Conservation (phyloP, 2,329 filamentous ascomycete genomes). For the Fonsecaea erecta region DNA sequence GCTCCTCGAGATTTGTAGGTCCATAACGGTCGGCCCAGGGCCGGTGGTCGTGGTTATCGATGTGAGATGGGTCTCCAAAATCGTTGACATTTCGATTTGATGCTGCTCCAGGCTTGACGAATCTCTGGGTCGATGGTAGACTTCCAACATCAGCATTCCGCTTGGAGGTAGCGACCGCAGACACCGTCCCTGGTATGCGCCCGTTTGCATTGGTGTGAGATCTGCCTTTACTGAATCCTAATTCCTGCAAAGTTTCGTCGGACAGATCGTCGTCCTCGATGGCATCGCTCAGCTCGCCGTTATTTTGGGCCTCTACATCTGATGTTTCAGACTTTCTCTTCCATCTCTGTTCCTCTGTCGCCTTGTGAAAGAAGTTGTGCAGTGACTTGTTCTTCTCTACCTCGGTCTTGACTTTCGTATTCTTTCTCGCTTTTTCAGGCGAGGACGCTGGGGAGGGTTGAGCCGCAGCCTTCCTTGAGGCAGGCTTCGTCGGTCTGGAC, state of each 20-base stretch:
- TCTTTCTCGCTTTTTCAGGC: constrained; percentile 43
- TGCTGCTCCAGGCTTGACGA: constrained; percentile 26
- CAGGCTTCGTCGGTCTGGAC: constrained; percentile 16
- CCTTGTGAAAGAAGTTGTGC: constrained; percentile 48
- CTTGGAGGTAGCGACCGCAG: constrained; percentile 4
- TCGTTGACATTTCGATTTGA: constrained; percentile 8
- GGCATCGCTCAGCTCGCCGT: constrained; percentile 39
- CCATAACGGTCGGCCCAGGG: constrained; percentile 90
- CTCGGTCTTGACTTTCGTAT: constrained; percentile 26
- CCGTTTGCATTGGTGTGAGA: constrained; percentile 17
- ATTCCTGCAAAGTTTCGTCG: constrained; percentile 47
- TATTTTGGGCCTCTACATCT: constrained; percentile 28
- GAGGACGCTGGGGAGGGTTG: constrained; percentile 40
- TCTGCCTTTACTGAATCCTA: constrained; percentile 26
- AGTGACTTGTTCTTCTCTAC: constrained; percentile 43
- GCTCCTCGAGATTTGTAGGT: constrained; percentile 74
- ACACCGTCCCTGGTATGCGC: constrained; percentile 13
- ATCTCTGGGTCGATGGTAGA: constrained; percentile 36
- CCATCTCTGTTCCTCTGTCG: constrained; percentile 49
- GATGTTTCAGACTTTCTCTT: constrained; percentile 39
- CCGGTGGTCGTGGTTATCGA: constrained; percentile 47
- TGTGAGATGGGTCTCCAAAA: background rate
- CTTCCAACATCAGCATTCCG: constrained; percentile 23
- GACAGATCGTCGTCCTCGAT: constrained; percentile 42
- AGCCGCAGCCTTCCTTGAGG: constrained; percentile 13